These are phyloP conservation scores for Corynascus novoguineensis DNA, from an alignment of 495 filamentous ascomycete species.

Conservation along the genomic window DNA sequence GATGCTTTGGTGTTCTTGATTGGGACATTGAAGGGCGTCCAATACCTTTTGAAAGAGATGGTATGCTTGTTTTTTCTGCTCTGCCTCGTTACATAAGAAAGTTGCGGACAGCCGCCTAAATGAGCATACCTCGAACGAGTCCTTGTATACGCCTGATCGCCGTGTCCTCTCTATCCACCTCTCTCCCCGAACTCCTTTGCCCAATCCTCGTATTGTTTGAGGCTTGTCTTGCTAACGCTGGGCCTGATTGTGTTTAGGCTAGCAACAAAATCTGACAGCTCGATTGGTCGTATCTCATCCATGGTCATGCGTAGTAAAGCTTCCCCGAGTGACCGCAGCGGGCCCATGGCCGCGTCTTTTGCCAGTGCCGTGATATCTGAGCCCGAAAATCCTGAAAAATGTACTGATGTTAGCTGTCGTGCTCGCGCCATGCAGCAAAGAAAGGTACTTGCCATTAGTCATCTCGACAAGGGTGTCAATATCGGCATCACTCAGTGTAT, in stretches of 20 bases:
- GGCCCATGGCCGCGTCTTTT: slow-evolving; percentile 98
- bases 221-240: slow-evolving; percentile 77
- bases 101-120: not conserved
- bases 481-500: slow-evolving; percentile 67
- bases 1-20: not conserved
- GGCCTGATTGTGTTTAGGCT: slow-evolving; percentile 84
- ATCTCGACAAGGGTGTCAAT: slow-evolving; percentile 70
- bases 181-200: slow-evolving; percentile 87
- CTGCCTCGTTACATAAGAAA: not conserved
- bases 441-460: slow-evolving; percentile 66
- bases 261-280: slow-evolving; percentile 73
- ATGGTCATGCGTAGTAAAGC: slow-evolving; percentile 82
- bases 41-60: not conserved
- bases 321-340: slow-evolving; percentile 85
- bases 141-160: not conserved
- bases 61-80: not conserved
- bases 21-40: not conserved
- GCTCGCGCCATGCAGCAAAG: not conserved
- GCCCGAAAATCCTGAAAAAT: slow-evolving; percentile 75
- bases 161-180: slow-evolving; percentile 55
- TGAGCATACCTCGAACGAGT: slow-evolving; percentile 12
- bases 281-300: slow-evolving; percentile 89
- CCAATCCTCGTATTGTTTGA: slow-evolving; percentile 91
- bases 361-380: slow-evolving; percentile 96
- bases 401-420: slow-evolving; percentile 7